These are phyloP conservation scores for Helichrysum umbraculigerum DNA, from an alignment of 129 eudicot species.

Conservation along the genomic window DNA sequence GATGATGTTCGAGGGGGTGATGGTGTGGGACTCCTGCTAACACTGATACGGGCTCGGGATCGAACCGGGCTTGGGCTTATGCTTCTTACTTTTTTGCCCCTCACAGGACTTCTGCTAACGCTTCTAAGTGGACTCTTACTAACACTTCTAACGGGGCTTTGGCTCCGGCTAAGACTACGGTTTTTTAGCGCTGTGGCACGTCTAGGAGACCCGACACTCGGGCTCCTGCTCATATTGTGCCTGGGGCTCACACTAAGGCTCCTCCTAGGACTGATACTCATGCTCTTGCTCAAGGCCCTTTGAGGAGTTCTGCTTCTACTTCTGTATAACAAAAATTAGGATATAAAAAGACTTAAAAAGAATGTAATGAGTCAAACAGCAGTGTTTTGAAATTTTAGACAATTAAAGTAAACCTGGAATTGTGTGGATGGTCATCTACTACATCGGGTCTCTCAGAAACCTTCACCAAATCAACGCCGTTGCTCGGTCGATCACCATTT, in stretches of 20 bases:
- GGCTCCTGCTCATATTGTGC: constrained; percentile 51
- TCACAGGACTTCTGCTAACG: constrained; percentile 59
- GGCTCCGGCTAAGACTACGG: constrained; percentile 37
- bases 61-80: constrained; percentile 51
- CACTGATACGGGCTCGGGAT: constrained; percentile 38
- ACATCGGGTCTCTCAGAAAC: constrained; percentile 65
- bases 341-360: constrained; percentile 20
- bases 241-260: constrained; percentile 53
- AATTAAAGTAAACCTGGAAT: constrained; percentile 60
- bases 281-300: constrained; percentile 73
- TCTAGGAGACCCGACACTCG: constrained; percentile 57
- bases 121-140: constrained; percentile 56
- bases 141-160: constrained; percentile 58
- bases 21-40: constrained; percentile 52
- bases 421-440: constrained; percentile 65
- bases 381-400: not conserved
- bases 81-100: constrained; percentile 43
- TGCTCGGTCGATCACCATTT: constrained; percentile 69
- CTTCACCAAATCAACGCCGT: constrained; percentile 52
- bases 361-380: constrained; percentile 11
- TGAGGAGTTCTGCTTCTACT: constrained; percentile 71
- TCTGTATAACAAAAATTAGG: constrained; percentile 43
- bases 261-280: constrained; percentile 79
- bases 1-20: constrained; percentile 57
- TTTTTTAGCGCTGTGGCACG: constrained; percentile 34